Base-by-base conservation (phyloP, 768 basidiomycete species). In the Dentipellis sp. region DNA sequence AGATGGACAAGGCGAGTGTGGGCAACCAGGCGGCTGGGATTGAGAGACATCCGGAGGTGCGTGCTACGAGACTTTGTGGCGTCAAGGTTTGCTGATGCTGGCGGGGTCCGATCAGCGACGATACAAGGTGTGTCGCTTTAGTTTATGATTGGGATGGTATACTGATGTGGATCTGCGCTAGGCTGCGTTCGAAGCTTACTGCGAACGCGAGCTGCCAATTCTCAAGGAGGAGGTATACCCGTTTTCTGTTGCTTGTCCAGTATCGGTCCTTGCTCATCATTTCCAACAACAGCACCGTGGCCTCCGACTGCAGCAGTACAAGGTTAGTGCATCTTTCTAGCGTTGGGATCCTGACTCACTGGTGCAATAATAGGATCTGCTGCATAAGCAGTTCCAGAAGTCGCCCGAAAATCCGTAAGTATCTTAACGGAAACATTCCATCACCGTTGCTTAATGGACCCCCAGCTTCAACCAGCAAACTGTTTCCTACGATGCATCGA, bases 321-420 rank as follows among this genome's bases (percentile, higher is more conserved):
- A 83, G 67, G 88, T 84, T 29, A 58, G 55, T 69, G 62, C 46
- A n/a, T 50, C 46, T 9, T n/a, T 46, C 54, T 5, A 29, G 36
- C 49, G 3, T 52, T n/a, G n/a, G 17, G 11, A 11, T 21, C 3
- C 29, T 9, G 2, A 34, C 38, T 53, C n/a, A 37, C 40, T 29
- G 3, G 3, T 10, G 39, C 17, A 23, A 35, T 9, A 6, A 23
- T 54, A 92, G 82, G 94, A 97, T 58, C 71, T 93, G 50, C 72
- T 97, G 50, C 86, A 81, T 80, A 97, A 95, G 72, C 84, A 91
- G 69, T 97, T 97, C 83, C 91, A 97, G 70, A 97, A 97, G 70
- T 86, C 90, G 1, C 91, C 93, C 0, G 94, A 97, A 59, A 97
- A 97, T 70, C 90, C 94, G 93, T 94, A 72, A 66, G 87, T 69